Conservation (phyloP, 805 yeast genomes). For the Tetrapisispora fleetii region DNA sequence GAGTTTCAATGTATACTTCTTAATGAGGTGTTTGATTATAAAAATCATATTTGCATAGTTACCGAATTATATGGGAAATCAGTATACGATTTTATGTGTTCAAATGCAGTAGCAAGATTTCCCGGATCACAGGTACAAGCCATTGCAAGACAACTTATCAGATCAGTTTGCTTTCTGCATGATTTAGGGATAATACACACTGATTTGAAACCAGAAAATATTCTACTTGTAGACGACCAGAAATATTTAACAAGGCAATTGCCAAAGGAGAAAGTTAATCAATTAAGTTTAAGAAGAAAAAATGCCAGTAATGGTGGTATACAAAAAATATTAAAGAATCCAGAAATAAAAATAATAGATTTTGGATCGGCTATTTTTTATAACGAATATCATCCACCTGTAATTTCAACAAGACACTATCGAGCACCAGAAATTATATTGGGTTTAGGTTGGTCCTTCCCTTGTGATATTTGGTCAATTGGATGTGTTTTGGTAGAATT, state of each 20-base stretch:
- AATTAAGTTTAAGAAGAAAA: constrained; percentile 23
- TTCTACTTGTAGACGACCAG: constrained; percentile 39
- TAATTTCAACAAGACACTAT: constrained; percentile 92
- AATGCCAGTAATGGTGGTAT: constrained; percentile 26
- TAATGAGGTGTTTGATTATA: constrained; percentile 81
- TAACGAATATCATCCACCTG: constrained; percentile 86
- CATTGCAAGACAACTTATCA: constrained; percentile 71
- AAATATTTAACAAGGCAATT: constrained; percentile 10
- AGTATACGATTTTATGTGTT: constrained; percentile 80
- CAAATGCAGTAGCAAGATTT: constrained; percentile 76
- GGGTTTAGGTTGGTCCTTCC: constrained; percentile 94
- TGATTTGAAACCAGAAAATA: constrained; percentile 93
- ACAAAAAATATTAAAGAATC: constrained; percentile 45
- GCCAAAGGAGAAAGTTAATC: constrained; percentile 11
- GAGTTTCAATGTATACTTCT: constrained; percentile 67
- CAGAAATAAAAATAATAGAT: constrained; percentile 82
- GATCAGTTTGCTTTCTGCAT: constrained; percentile 82
- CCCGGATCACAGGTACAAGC: constrained; percentile 91
- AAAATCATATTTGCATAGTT: constrained; percentile 89
- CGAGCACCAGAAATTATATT: constrained; percentile 94
- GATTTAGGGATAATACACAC: constrained; percentile 88
- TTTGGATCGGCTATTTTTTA: constrained; percentile 95
- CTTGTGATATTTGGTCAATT: constrained; percentile 95
- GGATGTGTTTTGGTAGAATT: constrained; percentile 90
- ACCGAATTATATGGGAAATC: constrained; percentile 81